A percentile compares a stretch with the other conserved stretches of the same genome.
Conservation (phyloP, 2,329 filamentous ascomycete species). For the Microdochium nivale region DNA sequence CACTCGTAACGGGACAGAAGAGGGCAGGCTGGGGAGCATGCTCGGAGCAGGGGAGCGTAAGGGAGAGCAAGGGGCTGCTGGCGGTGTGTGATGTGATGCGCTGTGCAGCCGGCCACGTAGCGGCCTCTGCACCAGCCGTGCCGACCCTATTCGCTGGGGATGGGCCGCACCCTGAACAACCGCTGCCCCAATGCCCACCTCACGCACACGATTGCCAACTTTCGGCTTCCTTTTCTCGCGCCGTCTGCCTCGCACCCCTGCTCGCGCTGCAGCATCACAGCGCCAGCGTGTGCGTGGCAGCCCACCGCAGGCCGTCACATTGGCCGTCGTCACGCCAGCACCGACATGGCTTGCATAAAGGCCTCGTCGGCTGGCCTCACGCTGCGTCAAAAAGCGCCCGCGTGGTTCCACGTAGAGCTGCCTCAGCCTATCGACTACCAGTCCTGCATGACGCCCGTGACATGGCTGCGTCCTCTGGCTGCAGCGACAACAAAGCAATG, state of each 20-base stretch:
- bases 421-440: conserved; percentile 34
- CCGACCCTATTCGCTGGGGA: not conserved
- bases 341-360: conserved; percentile 19
- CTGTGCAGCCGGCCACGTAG: not conserved
- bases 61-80: not conserved
- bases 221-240: conserved; percentile 1
- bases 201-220: not conserved
- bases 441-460: conserved; percentile 21
- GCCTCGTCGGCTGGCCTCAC: conserved; percentile 24
- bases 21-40: too few species aligned
- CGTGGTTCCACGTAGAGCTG: conserved; percentile 12
- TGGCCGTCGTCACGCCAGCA: too few species aligned
- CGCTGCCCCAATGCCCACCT: too few species aligned
- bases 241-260: conserved; percentile 8
- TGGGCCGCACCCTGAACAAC: not conserved
- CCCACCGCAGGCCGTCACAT: conserved; percentile 29
- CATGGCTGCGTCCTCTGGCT: conserved; percentile 29
- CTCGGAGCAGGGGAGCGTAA: too few species aligned
- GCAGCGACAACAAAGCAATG: conserved; percentile 26
- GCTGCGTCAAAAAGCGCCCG: conserved; percentile 5
- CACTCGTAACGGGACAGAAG: not conserved
- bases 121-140: not conserved
- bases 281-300: conserved; percentile 5
- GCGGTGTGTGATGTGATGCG: not conserved
- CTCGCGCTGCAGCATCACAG: conserved; percentile 4